phyloP scores from a whole-genome alignment of 2,329 filamentous ascomycete genomes.

The Pseudogymnoascus sp. region DNA sequence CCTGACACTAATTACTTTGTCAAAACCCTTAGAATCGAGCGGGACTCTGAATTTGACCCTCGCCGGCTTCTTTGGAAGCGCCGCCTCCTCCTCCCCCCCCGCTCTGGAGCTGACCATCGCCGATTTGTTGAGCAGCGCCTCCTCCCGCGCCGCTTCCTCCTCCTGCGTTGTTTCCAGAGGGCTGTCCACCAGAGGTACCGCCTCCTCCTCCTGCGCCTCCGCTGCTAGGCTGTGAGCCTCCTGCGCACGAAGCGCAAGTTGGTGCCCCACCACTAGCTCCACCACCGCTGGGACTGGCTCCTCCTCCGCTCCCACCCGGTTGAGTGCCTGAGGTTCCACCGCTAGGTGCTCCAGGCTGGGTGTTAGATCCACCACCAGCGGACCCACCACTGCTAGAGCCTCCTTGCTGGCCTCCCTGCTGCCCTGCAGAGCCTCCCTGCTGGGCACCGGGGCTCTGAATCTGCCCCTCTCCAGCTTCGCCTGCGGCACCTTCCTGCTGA shows the following conservation, averaged over 20 bases:
- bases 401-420: not conserved
- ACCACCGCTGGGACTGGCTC: not conserved
- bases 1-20: not conserved
- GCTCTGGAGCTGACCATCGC: not conserved
- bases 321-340: not conserved
- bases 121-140: not conserved
- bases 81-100: not conserved
- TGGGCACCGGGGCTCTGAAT: conserved; percentile 27
- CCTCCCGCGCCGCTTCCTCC: no score
- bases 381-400: not conserved
- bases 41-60: not conserved
- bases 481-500: not conserved
- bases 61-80: not conserved
- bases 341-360: not conserved
- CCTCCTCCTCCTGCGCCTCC: not conserved
- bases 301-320: not conserved
- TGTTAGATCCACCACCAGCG: not conserved
- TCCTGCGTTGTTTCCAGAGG: not conserved
- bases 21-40: not conserved
- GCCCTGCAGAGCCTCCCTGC: no score
- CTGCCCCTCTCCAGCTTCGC: not conserved
- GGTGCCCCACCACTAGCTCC: not conserved
- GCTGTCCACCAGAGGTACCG: not conserved
- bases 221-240: not conserved
- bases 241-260: not conserved